These are phyloP conservation scores for Rhexocercosporidium sp. DNA, from an alignment of 2,329 filamentous ascomycete species.

Conservation along the genomic window DNA sequence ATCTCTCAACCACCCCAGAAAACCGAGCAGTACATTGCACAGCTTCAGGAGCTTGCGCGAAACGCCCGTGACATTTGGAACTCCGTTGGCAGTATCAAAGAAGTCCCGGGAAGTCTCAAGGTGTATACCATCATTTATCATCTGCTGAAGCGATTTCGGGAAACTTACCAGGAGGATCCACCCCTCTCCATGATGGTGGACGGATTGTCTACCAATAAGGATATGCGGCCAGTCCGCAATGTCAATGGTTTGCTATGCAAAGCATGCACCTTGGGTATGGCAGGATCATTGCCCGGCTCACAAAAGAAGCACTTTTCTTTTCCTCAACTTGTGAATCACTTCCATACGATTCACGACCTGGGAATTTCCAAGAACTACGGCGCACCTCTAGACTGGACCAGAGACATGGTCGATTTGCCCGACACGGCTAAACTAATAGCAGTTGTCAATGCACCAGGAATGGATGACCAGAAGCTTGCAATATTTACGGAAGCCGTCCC, in stretches of 20 bases:
- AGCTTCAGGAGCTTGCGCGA: slow-evolving; percentile 58
- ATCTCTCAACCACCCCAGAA: slow-evolving; percentile 39
- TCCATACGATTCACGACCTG: slow-evolving; percentile 49
- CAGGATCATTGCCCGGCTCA: slow-evolving; percentile 30
- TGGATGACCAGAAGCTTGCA: slow-evolving; percentile 60
- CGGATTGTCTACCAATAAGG: slow-evolving; percentile 58
- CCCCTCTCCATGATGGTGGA: slow-evolving; percentile 64
- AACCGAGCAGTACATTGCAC: slow-evolving; percentile 51
- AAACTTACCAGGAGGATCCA: slow-evolving; percentile 61
- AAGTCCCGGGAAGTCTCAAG: slow-evolving; percentile 65
- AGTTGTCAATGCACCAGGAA: slow-evolving; percentile 56
- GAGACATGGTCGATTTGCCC: slow-evolving; percentile 65
- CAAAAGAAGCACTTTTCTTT: slow-evolving; percentile 57
- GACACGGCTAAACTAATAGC: slow-evolving; percentile 53
- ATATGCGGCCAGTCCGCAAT: slow-evolving; percentile 61
- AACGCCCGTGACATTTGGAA: slow-evolving; percentile 68
- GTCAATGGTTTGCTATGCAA: slow-evolving; percentile 61
- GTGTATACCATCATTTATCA: slow-evolving; percentile 69
- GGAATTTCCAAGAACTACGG: slow-evolving; percentile 40
- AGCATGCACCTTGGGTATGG: slow-evolving; percentile 51
- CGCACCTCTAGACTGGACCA: slow-evolving; percentile 57
- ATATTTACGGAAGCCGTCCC: slow-evolving; percentile 58
- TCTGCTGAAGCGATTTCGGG: slow-evolving; percentile 60
- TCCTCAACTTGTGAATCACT: slow-evolving; percentile 63
- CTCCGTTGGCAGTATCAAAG: slow-evolving; percentile 60